phyloP scores from a whole-genome alignment of 768 basidiomycete species.

The Dictyophora rubrovolvata region DNA sequence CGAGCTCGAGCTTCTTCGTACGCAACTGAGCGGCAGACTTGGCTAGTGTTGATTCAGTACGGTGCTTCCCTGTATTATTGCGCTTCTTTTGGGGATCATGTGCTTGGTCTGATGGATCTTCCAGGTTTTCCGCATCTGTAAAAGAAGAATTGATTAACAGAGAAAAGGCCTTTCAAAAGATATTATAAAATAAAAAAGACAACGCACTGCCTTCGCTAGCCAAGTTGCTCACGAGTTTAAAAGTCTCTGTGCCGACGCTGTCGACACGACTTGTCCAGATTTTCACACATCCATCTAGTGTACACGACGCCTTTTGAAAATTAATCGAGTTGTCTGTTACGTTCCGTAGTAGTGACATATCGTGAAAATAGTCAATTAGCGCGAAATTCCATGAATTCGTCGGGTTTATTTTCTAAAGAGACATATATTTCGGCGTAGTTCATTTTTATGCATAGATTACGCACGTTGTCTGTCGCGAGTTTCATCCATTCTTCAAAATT shows the following conservation, averaged over 20 bases:
- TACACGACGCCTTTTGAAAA: constrained; percentile 96
- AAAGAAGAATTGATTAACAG: neutral
- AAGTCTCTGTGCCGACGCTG: constrained; percentile 92
- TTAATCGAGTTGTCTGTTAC: constrained; percentile 94
- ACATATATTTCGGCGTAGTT: constrained; percentile 6
- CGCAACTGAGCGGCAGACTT: constrained; percentile 73
- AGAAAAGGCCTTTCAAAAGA: neutral
- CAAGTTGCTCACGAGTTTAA: constrained; percentile 87
- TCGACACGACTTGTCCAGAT: constrained; percentile 99
- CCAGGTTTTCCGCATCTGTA: constrained; percentile 51
- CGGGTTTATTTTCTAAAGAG: constrained; percentile 89
- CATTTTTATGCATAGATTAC: constrained; percentile 14
- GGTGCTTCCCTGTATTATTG: constrained; percentile 32
- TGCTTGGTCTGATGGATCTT: constrained; percentile 39
- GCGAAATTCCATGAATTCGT: constrained; percentile 97
- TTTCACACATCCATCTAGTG: constrained; percentile 97
- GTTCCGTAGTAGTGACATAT: constrained; percentile 92
- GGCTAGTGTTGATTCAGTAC: constrained; percentile 78
- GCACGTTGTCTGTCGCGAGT: constrained; percentile 96
- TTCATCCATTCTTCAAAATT: constrained; percentile 99
- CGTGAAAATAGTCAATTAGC: constrained; percentile 97
- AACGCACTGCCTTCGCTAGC: constrained; percentile 47
- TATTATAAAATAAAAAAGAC: neutral
- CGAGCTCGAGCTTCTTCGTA: constrained; percentile 89
- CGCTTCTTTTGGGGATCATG: constrained; percentile 54